Percentiles rank a stretch among this genome's conserved stretches.
phyloP scores from a whole-genome alignment of 2,329 filamentous ascomycete genomes.

The Elsinoe arachidis region DNA sequence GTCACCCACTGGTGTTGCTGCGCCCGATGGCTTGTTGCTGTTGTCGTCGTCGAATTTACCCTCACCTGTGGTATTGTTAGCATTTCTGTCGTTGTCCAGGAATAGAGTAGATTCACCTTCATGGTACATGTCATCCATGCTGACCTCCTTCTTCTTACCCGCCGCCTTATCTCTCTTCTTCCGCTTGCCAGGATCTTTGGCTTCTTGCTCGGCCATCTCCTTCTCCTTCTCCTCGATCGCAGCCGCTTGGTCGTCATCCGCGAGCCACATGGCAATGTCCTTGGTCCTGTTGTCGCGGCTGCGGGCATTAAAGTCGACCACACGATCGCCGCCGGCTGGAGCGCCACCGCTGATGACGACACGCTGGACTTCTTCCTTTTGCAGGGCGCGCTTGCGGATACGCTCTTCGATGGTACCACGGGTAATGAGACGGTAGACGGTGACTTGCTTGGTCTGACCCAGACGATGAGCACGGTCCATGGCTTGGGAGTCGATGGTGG shows the following conservation, averaged over 20 bases:
- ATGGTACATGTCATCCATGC: slow-evolving; percentile 95
- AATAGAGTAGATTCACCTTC: slow-evolving; percentile 61
- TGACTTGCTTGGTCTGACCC: slow-evolving; percentile 90
- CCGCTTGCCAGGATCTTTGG: slow-evolving; percentile 39
- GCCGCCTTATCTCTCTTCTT: slow-evolving; percentile 42
- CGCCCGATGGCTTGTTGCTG: slow-evolving; percentile 71
- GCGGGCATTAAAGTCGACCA: slow-evolving; percentile 90
- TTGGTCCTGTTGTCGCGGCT: slow-evolving; percentile 87
- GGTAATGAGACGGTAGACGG: slow-evolving; percentile 94
- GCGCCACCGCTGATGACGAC: slow-evolving; percentile 88
- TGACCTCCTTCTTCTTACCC: slow-evolving; percentile 55
- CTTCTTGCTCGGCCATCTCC: slow-evolving; percentile 63
- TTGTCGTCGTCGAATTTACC: slow-evolving; percentile 91
- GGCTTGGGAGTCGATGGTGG: slow-evolving; percentile 95
- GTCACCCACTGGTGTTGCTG: slow-evolving; percentile 65
- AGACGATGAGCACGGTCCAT: slow-evolving; percentile 99
- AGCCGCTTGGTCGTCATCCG: slow-evolving; percentile 92
- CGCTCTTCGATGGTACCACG: slow-evolving; percentile 95
- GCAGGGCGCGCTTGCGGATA: slow-evolving; percentile 89
- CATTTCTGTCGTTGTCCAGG: slow-evolving; percentile 10
- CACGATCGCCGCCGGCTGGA: slow-evolving; percentile 48
- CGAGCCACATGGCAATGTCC: slow-evolving; percentile 98
- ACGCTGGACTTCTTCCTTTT: slow-evolving; percentile 97
- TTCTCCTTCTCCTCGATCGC: slow-evolving; percentile 88
- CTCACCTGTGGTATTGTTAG: slow-evolving; percentile 58